Evolutionary conservation across 352 stramenopile species (phyloP).

Genomic region (Globisporangium sylvaticum): DNA sequence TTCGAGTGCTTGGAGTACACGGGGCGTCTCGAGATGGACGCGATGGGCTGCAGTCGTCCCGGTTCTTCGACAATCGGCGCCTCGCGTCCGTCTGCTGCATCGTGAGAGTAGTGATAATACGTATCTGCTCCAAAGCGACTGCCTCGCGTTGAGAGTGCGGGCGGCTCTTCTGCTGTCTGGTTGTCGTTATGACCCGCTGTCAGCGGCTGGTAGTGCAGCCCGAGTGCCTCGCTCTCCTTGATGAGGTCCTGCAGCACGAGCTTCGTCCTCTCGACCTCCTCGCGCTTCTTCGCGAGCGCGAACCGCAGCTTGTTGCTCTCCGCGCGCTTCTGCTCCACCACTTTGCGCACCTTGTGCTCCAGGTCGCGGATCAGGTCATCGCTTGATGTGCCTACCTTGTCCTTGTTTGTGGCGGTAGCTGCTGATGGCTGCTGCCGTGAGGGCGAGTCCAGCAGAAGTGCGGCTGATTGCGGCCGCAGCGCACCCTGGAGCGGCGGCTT

Average conservation of each 20-base stretch:
- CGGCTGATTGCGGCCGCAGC: slow-evolving; percentile 37
- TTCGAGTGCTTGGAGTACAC: slow-evolving; percentile 86
- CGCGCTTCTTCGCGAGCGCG: slow-evolving; percentile 54
- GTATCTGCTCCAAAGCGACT: neutral
- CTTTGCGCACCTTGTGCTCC: slow-evolving; percentile 70
- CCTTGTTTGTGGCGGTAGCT: slow-evolving; percentile 15
- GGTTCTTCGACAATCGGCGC: slow-evolving; percentile 39
- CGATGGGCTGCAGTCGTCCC: slow-evolving; percentile 62
- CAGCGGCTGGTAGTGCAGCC: slow-evolving; percentile 42
- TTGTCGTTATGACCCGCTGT: slow-evolving; percentile 9
- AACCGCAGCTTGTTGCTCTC: slow-evolving; percentile 78
- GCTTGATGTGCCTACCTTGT: slow-evolving; percentile 53
- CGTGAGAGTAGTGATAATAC: neutral
- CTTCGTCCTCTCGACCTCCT: slow-evolving; percentile 62
- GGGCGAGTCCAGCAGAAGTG: slow-evolving; percentile 20
- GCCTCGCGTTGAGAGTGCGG: neutral
- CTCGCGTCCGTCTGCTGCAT: neutral
- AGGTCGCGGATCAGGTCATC: slow-evolving; percentile 77
- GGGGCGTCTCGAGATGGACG: slow-evolving; percentile 66
- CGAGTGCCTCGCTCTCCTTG: slow-evolving; percentile 69
- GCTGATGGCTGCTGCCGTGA: slow-evolving; percentile 9
- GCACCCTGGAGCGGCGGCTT: slow-evolving; percentile 26
- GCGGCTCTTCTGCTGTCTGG: slow-evolving; percentile 18
- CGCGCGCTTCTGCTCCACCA: slow-evolving; percentile 73
- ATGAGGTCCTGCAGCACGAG: slow-evolving; percentile 69